Base-by-base conservation (phyloP, 169 alveolate genomes). In the Neospora caninum region DNA sequence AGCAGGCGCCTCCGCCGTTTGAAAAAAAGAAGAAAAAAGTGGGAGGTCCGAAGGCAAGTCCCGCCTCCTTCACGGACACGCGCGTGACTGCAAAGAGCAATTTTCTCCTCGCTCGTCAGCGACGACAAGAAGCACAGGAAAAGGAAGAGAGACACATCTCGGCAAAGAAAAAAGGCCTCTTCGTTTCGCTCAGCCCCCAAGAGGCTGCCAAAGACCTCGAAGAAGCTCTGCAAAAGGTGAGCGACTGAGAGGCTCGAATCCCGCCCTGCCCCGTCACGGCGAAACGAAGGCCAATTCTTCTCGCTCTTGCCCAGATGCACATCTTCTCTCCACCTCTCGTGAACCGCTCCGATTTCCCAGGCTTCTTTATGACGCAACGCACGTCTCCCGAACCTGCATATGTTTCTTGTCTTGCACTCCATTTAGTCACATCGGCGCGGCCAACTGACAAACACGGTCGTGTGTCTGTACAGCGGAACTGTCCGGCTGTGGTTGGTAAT, bases 1-100 rank as follows among this genome's bases (percentile, higher is more conserved):
- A 78, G 86, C 49, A n/a, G 49, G 86, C 86, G 41, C 86, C 86
- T 0, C n/a, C 86, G 7, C 86, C 86, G 39, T 78, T 78, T 25
- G 86, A 78, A 25, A 78, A 78, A n/a, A 78, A n/a, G 42, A 78
- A 78, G n/a, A 78, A 38, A 10, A 78, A 4, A 29, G 86, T 78
- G 39, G 86, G 86, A 78, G 86, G 43, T 2, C 86, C 86, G 7
- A n/a, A n/a, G 45, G 29, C 41, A n/a, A 18, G 86, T 6, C 86
- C 86, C 1, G 86, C 43, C 27, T 78, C 86, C 9, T 38, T 36
- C 45, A 78, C 86, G 9, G 86, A 78, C 45, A 78, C 86, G 45
- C 86, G 86, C 86, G 86, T 78, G 43, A 18, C 31, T 22, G 45
- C 45, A 20, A 78, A 78, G 20, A n/a, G 27, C 31, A 78, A 78